Percentiles rank a stretch among this genome's conserved stretches.
Conservation (phyloP, 148 eudicot genomes). For the Dysphania ambrosioides region DNA sequence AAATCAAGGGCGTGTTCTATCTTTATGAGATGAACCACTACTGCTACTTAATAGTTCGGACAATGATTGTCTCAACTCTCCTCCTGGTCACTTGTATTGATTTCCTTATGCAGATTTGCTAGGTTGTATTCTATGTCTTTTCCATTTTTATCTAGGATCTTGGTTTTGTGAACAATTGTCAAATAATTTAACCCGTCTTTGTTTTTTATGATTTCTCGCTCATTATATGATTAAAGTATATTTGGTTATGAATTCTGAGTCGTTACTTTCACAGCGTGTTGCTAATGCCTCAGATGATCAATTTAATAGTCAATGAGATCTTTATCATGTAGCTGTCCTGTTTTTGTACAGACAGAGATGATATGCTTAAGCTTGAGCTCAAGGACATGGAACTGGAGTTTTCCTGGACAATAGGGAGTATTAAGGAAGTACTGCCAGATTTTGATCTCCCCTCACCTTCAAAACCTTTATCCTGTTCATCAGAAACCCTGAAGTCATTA, state of each 20-base stretch:
- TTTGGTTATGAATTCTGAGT: background rate
- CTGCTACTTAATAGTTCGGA: no score
- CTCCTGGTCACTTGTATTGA: no score
- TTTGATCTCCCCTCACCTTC: constrained; percentile 39
- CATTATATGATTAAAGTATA: background rate
- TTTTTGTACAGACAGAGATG: constrained; percentile 39
- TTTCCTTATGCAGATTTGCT: no score
- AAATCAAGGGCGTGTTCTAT: no score
- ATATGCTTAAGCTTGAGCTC: constrained; percentile 56
- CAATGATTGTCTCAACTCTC: no score
- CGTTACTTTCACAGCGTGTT: background rate
- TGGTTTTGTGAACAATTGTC: background rate
- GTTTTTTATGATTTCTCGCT: no score
- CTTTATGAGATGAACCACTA: no score
- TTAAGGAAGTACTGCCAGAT: constrained; percentile 53
- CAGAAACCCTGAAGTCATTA: constrained; percentile 48
- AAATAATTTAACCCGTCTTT: background rate
- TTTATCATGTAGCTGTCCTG: background rate
- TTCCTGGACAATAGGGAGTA: constrained; percentile 70
- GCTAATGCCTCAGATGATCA: background rate
- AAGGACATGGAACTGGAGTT: constrained; percentile 77
- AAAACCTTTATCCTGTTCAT: constrained; percentile 62
- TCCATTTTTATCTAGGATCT: no score
- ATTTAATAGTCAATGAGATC: background rate
- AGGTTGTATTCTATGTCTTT: no score